A percentile compares a stretch with the other conserved stretches of the same genome.
phyloP scores from a whole-genome alignment of 768 basidiomycete species.

The Leccinum broughii region DNA sequence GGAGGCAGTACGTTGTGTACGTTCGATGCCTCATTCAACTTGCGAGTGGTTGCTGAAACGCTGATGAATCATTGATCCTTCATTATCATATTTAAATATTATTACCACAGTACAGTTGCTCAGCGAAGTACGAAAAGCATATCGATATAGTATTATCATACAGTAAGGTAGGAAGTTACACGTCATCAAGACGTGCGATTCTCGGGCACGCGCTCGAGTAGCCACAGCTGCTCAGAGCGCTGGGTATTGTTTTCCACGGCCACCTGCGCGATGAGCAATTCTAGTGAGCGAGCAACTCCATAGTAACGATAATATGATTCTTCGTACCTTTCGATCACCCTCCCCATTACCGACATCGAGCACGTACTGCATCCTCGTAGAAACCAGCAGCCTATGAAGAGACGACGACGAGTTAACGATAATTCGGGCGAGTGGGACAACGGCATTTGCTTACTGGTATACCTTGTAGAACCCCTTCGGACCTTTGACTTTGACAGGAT shows the following conservation, averaged over 20 bases:
- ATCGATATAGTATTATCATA: not conserved
- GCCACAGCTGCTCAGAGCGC: conserved; percentile 8
- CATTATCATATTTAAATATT: no score
- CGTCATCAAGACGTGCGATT: not conserved
- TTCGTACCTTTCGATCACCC: conserved; percentile 1
- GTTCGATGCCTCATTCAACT: no score
- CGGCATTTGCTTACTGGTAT: not conserved
- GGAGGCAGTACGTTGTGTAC: no score
- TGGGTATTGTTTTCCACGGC: not conserved
- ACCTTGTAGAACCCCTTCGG: not conserved
- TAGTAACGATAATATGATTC: not conserved
- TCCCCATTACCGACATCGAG: not conserved
- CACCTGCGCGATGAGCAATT: not conserved
- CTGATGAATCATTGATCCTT: no score
- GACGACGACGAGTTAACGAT: not conserved
- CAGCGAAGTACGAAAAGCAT: not conserved
- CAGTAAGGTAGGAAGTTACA: not conserved
- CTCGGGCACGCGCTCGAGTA: conserved; percentile 2
- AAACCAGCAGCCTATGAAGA: not conserved
- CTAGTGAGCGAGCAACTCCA: not conserved
- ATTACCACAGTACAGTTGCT: not conserved
- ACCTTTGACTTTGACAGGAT: not conserved
- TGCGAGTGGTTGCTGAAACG: no score
- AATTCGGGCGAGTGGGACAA: not conserved
- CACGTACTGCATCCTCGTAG: not conserved